phyloP scores from a whole-genome alignment of 2,329 filamentous ascomycete genomes.

The Fusarium foetens region DNA sequence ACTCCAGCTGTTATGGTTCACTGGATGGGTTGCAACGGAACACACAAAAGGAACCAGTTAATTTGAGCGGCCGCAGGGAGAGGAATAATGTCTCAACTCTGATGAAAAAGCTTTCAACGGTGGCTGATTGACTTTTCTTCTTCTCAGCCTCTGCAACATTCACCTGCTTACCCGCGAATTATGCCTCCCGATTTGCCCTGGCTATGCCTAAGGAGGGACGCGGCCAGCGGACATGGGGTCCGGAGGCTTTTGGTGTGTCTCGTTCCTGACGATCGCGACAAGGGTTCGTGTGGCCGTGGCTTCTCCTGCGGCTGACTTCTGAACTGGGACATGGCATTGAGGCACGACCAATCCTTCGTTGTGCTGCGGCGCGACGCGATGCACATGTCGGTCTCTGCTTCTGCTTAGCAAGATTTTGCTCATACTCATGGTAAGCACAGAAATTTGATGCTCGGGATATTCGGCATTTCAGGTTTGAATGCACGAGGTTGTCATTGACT shows the following conservation, averaged over 20 bases:
- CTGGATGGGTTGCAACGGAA: constrained; percentile 14
- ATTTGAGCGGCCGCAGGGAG: background rate
- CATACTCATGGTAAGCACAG: background rate
- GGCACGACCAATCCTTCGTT: background rate
- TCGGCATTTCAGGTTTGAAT: constrained; percentile 9
- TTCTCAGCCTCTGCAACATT: background rate
- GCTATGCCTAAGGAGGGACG: constrained; percentile 30
- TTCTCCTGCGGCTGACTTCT: constrained; percentile 22
- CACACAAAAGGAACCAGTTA: background rate
- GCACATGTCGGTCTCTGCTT: constrained; percentile 20
- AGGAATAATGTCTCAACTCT: constrained; percentile 10
- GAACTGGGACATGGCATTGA: constrained; percentile 8
- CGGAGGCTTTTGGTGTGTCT: constrained; percentile 32
- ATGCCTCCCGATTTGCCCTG: background rate
- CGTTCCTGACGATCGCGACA: constrained; percentile 45
- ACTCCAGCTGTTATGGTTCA: constrained; percentile 6
- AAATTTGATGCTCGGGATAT: background rate
- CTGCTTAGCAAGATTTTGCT: constrained; percentile 11
- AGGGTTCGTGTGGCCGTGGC: constrained; percentile 24
- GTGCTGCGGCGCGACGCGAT: constrained; percentile 9
- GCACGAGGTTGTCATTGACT: background rate
- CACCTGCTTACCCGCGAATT: background rate
- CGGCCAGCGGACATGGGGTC: constrained; percentile 13
- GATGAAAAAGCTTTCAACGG: constrained; percentile 5
- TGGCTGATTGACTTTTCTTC: constrained; percentile 13